Evolutionary conservation across 2,329 filamentous ascomycete genomes (phyloP).

Genomic region (Metarhizium brunneum): DNA sequence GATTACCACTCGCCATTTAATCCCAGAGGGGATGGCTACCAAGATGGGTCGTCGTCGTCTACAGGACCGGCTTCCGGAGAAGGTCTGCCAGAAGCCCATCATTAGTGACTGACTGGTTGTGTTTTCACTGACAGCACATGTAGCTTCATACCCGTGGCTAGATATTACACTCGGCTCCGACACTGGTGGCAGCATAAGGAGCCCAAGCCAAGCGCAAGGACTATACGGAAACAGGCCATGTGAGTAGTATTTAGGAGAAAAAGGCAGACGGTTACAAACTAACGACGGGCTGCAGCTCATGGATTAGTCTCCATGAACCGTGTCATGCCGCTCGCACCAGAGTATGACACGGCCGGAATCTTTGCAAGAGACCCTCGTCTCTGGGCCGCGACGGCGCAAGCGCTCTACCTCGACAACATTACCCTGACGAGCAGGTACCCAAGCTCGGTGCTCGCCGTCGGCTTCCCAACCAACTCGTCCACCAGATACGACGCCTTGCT

Average conservation of each 20-base stretch:
- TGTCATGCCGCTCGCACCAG: constrained; percentile 30
- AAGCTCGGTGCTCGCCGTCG: constrained; percentile 19
- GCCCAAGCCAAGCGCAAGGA: constrained; percentile 33
- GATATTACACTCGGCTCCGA: constrained; percentile 34
- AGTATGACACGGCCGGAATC: constrained; percentile 34
- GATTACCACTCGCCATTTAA: constrained; percentile 31
- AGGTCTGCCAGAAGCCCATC: not conserved
- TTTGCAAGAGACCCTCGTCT: constrained; percentile 25
- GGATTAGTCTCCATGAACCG: constrained; percentile 27
- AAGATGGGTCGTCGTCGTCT: constrained; percentile 31
- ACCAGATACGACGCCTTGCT: constrained; percentile 7
- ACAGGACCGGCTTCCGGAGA: constrained; percentile 15
- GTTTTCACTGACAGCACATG: not conserved
- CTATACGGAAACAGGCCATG: constrained; percentile 35
- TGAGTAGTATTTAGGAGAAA: not conserved
- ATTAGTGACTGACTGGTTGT: too few species aligned
- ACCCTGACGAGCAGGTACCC: constrained; percentile 19
- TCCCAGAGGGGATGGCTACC: constrained; percentile 37
- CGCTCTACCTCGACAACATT: constrained; percentile 23
- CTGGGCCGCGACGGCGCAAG: constrained; percentile 22
- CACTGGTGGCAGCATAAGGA: constrained; percentile 36
- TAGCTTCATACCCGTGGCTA: constrained; percentile 33
- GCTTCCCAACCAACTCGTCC: constrained; percentile 13
- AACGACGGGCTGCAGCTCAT: constrained; percentile 14
- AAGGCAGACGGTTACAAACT: not conserved